These are phyloP conservation scores for Castanea mollissima DNA, from an alignment of 306 rosid species.

Conservation along the genomic window DNA sequence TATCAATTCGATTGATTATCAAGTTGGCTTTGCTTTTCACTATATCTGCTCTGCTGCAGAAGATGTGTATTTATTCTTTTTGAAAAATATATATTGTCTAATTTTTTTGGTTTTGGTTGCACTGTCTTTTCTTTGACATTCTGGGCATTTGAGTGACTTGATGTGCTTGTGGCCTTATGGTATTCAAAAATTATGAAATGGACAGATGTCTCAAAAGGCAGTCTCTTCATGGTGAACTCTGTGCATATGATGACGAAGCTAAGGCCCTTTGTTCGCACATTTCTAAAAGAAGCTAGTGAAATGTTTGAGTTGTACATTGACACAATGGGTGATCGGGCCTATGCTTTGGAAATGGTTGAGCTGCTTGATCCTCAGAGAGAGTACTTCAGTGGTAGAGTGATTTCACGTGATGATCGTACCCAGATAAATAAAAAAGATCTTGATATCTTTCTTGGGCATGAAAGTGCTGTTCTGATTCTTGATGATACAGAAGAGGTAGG, in stretches of 20 bases:
- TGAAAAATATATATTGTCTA: not conserved
- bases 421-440: constrained; percentile 87
- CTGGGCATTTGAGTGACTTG: not conserved
- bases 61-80: not conserved
- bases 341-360: constrained; percentile 86
- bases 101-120: constrained; percentile 14
- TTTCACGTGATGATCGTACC: constrained; percentile 91
- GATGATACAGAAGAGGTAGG: constrained; percentile 91
- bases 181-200: constrained; percentile 18
- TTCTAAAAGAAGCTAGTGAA: constrained; percentile 73
- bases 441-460: constrained; percentile 83
- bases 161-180: not conserved
- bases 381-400: constrained; percentile 68
- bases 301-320: constrained; percentile 83
- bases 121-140: not conserved
- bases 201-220: constrained; percentile 67
- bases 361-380: constrained; percentile 78
- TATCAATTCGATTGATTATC: not conserved
- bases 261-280: constrained; percentile 78
- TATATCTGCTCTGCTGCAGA: not conserved
- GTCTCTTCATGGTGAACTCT: constrained; percentile 60
- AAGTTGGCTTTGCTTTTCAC: not conserved
- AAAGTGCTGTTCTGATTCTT: constrained; percentile 81
- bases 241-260: constrained; percentile 91
- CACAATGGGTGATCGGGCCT: constrained; percentile 92